phyloP scores from a whole-genome alignment of 768 basidiomycete genomes.

The Pholiota molesta region DNA sequence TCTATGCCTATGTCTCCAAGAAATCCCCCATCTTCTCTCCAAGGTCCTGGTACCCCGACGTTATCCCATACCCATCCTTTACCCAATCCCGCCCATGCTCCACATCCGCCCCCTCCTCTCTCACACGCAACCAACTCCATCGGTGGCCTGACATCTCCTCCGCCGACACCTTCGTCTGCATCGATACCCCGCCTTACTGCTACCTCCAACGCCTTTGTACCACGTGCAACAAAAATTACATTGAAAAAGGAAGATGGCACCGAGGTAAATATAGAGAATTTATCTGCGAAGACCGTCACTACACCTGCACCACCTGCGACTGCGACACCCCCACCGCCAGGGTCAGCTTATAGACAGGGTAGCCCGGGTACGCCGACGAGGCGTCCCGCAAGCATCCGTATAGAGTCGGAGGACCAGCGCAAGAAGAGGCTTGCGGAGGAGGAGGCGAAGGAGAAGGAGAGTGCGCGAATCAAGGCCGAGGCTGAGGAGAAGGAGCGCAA shows the following conservation, averaged over 20 bases:
- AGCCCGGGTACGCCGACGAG: slow-evolving; percentile 42
- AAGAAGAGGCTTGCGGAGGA: slow-evolving; percentile 49
- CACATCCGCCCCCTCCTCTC: slow-evolving; percentile 51
- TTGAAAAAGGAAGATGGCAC: slow-evolving; percentile 68
- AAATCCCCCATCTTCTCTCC: slow-evolving; percentile 54
- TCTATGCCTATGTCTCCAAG: slow-evolving; percentile 73
- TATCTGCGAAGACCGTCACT: slow-evolving; percentile 43
- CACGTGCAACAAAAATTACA: slow-evolving; percentile 48
- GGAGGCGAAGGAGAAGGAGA: slow-evolving; percentile 49
- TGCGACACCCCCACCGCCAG: slow-evolving; percentile 37
- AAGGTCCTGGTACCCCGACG: slow-evolving; percentile 70
- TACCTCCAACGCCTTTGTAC: slow-evolving; percentile 69
- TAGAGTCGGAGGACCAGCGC: slow-evolving; percentile 62
- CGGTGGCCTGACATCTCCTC: slow-evolving; percentile 60
- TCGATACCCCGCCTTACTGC: slow-evolving; percentile 58
- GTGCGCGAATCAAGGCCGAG: slow-evolving; percentile 41
- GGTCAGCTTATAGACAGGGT: slow-evolving; percentile 36
- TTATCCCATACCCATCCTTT: slow-evolving; percentile 63
- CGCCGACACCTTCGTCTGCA: slow-evolving; percentile 65
- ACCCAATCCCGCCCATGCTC: slow-evolving; percentile 44
- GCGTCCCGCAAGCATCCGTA: slow-evolving; percentile 50
- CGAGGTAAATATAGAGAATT: slow-evolving; percentile 60
- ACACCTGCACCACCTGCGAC: slow-evolving; percentile 37
- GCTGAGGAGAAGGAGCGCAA: slow-evolving; percentile 45
- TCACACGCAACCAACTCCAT: slow-evolving; percentile 49